Percentiles rank a stretch among this genome's conserved stretches.
Evolutionary conservation across 352 stramenopile genomes (phyloP).

Genomic region (Peronospora farinosa): DNA sequence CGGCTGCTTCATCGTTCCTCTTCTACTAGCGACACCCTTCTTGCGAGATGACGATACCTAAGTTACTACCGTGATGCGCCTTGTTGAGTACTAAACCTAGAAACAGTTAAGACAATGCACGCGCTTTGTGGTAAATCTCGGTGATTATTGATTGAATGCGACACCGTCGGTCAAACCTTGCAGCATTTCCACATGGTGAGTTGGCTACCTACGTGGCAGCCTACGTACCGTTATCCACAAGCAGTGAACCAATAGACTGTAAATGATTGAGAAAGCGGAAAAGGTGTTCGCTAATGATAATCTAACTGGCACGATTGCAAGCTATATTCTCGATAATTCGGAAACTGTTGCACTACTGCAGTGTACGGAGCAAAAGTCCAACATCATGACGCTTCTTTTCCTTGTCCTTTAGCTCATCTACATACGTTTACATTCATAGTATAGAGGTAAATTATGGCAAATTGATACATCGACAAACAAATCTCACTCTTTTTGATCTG

Average conservation of each 20-base stretch:
- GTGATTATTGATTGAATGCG: too few relatives aligned
- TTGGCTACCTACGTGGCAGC: too few relatives aligned
- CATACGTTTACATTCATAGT: background rate
- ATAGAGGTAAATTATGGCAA: background rate
- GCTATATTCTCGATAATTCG: background rate
- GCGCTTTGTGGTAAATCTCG: background rate
- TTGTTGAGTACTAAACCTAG: background rate
- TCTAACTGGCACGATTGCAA: too few relatives aligned
- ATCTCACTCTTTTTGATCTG: constrained; percentile 61
- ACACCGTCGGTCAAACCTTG: too few relatives aligned
- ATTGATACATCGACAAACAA: background rate
- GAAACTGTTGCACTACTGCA: constrained; percentile 2
- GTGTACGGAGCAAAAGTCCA: constrained; percentile 42
- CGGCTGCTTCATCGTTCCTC: constrained; percentile 31
- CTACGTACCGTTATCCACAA: too few relatives aligned
- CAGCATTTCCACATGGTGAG: too few relatives aligned
- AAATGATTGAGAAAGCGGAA: too few relatives aligned
- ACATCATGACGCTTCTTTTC: constrained; percentile 51
- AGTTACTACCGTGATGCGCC: background rate
- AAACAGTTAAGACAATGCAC: background rate
- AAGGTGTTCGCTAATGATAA: too few relatives aligned
- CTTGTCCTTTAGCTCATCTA: constrained; percentile 64
- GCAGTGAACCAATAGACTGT: too few relatives aligned
- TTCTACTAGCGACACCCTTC: constrained; percentile 7
- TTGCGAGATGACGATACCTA: constrained; percentile 1